Evolutionary conservation across 495 filamentous ascomycete species (phyloP).

Genomic region (Penicillium nucicola): DNA sequence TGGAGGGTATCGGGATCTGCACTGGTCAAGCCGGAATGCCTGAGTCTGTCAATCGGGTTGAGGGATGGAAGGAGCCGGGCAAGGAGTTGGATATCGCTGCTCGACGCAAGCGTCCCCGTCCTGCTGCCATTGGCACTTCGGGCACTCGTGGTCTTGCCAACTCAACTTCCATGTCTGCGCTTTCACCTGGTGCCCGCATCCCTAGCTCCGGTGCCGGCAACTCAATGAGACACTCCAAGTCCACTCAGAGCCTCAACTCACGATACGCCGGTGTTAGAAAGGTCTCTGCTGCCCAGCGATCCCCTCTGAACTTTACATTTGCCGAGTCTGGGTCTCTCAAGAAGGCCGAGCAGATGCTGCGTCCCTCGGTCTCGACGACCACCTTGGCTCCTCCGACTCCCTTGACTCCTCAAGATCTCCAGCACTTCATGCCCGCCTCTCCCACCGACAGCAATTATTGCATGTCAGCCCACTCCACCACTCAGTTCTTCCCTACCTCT

Average conservation of each 20-base stretch:
- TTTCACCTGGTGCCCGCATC: slow-evolving; percentile 36
- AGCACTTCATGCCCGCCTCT: slow-evolving; percentile 40
- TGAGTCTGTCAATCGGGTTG: slow-evolving; percentile 23
- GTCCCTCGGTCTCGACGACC: slow-evolving; percentile 37
- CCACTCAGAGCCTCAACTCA: slow-evolving; percentile 46
- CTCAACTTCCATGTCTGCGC: slow-evolving; percentile 41
- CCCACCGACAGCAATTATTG: slow-evolving; percentile 39
- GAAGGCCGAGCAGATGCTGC: slow-evolving; percentile 39
- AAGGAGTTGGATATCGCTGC: slow-evolving; percentile 53
- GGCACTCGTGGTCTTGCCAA: slow-evolving; percentile 34
- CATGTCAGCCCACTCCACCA: slow-evolving; percentile 36
- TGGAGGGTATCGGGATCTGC: slow-evolving; percentile 43
- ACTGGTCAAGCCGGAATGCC: slow-evolving; percentile 21
- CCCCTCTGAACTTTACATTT: slow-evolving; percentile 51
- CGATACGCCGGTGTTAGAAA: slow-evolving; percentile 53
- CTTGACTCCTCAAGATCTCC: slow-evolving; percentile 44
- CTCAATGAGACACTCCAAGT: slow-evolving; percentile 52
- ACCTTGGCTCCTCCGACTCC: slow-evolving; percentile 46
- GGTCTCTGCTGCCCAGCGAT: slow-evolving; percentile 46
- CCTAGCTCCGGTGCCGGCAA: slow-evolving; percentile 34
- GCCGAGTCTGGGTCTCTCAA: slow-evolving; percentile 42
- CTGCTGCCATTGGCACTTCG: slow-evolving; percentile 51
- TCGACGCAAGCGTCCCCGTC: slow-evolving; percentile 51
- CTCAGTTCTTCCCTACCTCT: slow-evolving; percentile 39
- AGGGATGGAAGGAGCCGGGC: slow-evolving; percentile 38